Evolutionary conservation across 2,329 filamentous ascomycete species (phyloP), one percentile per base, ranked within the genome.

Genomic region (Diaporthe nobilis): DNA sequence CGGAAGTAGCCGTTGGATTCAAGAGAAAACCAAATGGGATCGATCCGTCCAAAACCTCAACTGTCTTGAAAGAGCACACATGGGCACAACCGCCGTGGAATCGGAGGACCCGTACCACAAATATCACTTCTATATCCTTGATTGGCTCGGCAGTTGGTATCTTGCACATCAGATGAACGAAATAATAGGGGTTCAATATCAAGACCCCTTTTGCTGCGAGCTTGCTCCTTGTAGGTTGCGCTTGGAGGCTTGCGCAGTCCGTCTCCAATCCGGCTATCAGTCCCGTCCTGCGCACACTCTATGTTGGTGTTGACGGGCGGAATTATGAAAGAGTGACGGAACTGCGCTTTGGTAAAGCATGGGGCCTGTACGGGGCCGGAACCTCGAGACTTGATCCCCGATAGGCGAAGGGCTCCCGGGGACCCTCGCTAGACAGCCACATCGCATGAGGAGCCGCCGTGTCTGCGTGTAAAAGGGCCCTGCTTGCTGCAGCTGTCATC

Each of bases 401-500:
- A 68, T 53, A 53, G 65, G 65, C 31, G 22, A 37, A 1, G 2
- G n/a, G 47, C 47, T 49, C 17, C 65, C 25, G 49, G 47, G 47
- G 47, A 12, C 65, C 65, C 65, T 68, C 47, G 65, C 65, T 22
- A 53, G 65, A 37, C 47, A 13, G 3, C n/a, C 10, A 9, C 31
- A 53, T 53, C 47, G 65, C 65, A 53, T 39, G 4, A 42, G 22
- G 63, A 53, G 63, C 44, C 31, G 44, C 63, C 28, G 6, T 31
- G 31, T 31, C 31, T 31, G 31, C 31, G 31, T 25, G 20, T 49
- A 15, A 20, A 37, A 37, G 42, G 28, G 28, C 61, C 28, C 17
- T 53, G 44, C 63, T 28, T 31, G 34, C 44, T 51, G 63, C 44
- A 68, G 44, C 44, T 68, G 63, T 53, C 44, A 68, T 39, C 63